A percentile compares a stretch with the other conserved stretches of the same genome.
Conservation (phyloP, 257 asterid genomes). For the Solanum pinnatisectum region DNA sequence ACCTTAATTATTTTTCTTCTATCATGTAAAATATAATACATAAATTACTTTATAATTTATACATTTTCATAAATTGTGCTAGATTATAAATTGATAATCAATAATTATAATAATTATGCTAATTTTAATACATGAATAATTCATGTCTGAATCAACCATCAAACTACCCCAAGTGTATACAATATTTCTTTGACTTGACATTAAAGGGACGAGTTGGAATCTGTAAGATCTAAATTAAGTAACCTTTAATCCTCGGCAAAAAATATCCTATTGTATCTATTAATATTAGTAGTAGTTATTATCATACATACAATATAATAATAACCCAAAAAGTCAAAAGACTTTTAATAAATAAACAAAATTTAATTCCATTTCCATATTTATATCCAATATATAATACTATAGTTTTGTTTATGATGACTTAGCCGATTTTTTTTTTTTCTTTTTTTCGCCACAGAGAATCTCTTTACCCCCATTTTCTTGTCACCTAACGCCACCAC, state of each 20-base stretch:
- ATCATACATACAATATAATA: not conserved
- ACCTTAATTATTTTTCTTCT: not conserved
- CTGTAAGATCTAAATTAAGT: not conserved
- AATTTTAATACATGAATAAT: not conserved
- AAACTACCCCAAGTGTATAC: not conserved
- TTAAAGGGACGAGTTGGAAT: not conserved
- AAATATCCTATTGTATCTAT: not conserved
- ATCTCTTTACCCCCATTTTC: conserved; percentile 14
- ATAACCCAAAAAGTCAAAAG: not conserved
- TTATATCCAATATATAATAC: too few species aligned
- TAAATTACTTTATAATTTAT: too few species aligned
- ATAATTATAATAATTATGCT: not conserved
- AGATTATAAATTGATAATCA: too few species aligned
- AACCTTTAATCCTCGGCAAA: not conserved
- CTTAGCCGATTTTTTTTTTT: not conserved
- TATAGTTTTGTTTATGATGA: not conserved
- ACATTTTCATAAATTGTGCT: too few species aligned
- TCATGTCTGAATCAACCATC: not conserved
- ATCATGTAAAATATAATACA: not conserved
- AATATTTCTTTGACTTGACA: not conserved
- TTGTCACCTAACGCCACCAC: conserved; percentile 40
- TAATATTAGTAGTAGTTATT: not conserved
- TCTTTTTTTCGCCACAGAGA: not conserved
- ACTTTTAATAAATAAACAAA: not conserved
- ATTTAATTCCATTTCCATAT: not conserved